phyloP scores from a whole-genome alignment of 2,329 filamentous ascomycete genomes.

The Phoma sp. region DNA sequence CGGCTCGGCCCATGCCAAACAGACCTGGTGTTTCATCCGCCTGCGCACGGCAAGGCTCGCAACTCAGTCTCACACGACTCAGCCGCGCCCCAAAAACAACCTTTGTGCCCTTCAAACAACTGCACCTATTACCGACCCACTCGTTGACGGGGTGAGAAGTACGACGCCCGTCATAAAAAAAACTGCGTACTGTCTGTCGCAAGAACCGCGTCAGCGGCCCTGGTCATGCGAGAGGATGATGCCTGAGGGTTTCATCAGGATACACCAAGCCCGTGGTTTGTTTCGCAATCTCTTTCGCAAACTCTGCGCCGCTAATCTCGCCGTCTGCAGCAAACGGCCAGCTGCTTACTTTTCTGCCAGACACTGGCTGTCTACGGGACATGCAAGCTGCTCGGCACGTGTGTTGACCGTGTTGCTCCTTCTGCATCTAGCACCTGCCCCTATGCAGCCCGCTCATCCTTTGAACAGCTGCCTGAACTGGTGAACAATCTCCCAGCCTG shows the following conservation, averaged over 20 bases:
- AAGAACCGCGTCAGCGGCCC: slow-evolving; percentile 21
- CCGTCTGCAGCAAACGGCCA: no score
- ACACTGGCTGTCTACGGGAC: no score
- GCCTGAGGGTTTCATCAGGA: slow-evolving; percentile 14
- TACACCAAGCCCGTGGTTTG: slow-evolving; percentile 1
- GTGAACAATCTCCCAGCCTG: not conserved
- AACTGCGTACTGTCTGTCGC: slow-evolving; percentile 16
- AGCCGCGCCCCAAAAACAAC: not conserved
- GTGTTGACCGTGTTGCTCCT: no score
- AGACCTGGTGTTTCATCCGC: slow-evolving; percentile 6
- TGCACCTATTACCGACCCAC: slow-evolving; percentile 23
- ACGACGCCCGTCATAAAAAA: not conserved
- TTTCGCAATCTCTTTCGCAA: slow-evolving; percentile 6
- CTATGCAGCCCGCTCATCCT: not conserved
- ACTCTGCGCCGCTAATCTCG: no score
- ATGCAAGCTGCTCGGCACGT: not conserved
- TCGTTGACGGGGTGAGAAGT: slow-evolving; percentile 24
- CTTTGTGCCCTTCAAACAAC: slow-evolving; percentile 19
- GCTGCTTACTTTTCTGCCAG: no score
- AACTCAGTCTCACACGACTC: not conserved
- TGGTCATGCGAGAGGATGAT: slow-evolving; percentile 22
- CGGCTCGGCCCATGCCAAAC: slow-evolving; percentile 6
- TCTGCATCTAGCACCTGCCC: not conserved
- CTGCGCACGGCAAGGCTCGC: not conserved
- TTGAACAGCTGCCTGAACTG: not conserved